Base-by-base conservation (phyloP, 2,329 filamentous ascomycete genomes). In the Aurifilum marmelostoma region DNA sequence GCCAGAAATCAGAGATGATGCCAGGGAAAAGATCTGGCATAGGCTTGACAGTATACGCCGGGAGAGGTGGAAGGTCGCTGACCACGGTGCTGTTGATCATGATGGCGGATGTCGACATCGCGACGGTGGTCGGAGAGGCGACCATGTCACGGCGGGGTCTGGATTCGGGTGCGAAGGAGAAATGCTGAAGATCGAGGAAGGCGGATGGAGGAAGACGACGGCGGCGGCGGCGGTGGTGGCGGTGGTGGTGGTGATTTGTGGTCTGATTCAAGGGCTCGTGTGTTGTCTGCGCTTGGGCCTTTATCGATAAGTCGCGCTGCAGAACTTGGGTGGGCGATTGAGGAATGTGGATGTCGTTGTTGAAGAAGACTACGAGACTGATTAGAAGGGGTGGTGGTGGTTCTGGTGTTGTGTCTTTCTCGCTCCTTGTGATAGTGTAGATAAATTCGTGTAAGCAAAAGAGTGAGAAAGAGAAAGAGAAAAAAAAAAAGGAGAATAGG, bases 11-110 rank as follows among this genome's bases (percentile, higher is more conserved):
- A 69, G 94, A 89, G 24, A 97, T 85, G 80, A 90, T 91, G 56
- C 65, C 41, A 56, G 92, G 83, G 70, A 97, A 79, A 67, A 97
- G 84, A 68, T 93, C 88, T 71, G 89, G 86, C 60, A 91, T 88
- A 11, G 89, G 89, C 72, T 84, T 84, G 68, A 96, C 83, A 32
- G 88, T 89, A 83, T 97, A 97, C n/a, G 86, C 81, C 63, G 96
- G 95, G 59, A 98, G 89, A 65, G 94, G 92, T 74, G 95, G 94
- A 66, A 98, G 87, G 76, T 89, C 88, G 80, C 84, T 84, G 72
- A 82, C 78, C 73, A 87, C 78, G 24, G 86, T 86, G 68, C 83
- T 78, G 77, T 88, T 90, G 39, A 79, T 78, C 81, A 84, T 83
- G 76, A 74, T 75, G 74, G 76, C 74, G 71, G 76, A 73, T 66